Base-by-base conservation (phyloP, 495 filamentous ascomycete species). In the Daldinia loculata region DNA sequence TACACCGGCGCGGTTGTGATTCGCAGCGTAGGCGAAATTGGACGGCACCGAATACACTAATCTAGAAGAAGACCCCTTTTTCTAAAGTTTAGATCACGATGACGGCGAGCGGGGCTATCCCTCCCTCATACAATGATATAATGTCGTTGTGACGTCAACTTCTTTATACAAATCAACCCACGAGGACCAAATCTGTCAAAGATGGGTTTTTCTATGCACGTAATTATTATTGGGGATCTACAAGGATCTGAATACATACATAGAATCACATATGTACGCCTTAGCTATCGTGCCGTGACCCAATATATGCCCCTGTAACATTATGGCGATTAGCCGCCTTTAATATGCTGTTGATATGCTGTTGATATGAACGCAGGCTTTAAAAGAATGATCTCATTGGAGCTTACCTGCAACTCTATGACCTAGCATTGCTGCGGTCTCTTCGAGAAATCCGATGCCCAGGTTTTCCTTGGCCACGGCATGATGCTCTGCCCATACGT, bases 381-480 rank as follows among this genome's bases (percentile, higher is more conserved):
- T 19, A 24, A 24, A 64, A 15, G 8, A 11, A 73, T 73, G 70
- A 73, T 60, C 70, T 73, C 70, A 73, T 73, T 62, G 66, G 70
- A 34, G 24, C 70, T 48, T 32, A 51, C 52, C 36, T 62, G 65
- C 41, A 43, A 59, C 61, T 66, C 66, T 69, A 69, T 66, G 70
- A 73, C 66, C 70, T 72, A 72, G 68, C 64, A 41, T 15, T 50
- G 29, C 55, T 53, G 66, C 58, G 34, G 32, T 59, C n/a, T 30
- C 62, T 57, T 58, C 61, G 61, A 61, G 30, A 50, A 51, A 17
- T 19, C 24, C 48, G 38, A 69, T 38, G 45, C 61, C 41, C 55
- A n/a, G 58, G 30, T 39, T 36, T 66, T 62, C 55, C 63, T 66
- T 69, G 70, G 65, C 56, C 7, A 9, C 26, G 12, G 22, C 38